A percentile compares a stretch with the other conserved stretches of the same genome.
Conservation (phyloP, 495 filamentous ascomycete species). For the Penicillium fimorum region DNA sequence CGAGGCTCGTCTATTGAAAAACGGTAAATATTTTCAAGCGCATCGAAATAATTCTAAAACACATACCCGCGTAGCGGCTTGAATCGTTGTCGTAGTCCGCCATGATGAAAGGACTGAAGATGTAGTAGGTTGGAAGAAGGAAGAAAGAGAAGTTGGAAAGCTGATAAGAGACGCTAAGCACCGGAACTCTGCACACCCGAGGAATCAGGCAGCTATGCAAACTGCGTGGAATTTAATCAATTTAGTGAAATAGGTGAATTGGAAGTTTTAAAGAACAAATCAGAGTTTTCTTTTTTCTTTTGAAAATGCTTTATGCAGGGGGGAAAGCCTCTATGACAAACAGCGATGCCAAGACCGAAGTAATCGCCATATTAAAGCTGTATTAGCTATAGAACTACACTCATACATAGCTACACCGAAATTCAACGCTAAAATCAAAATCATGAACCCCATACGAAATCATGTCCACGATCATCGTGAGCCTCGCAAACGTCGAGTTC, state of each 20-base stretch:
- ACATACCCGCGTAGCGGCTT: slow-evolving; percentile 82
- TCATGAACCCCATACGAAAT: slow-evolving; percentile 16
- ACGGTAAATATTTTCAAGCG: slow-evolving; percentile 17
- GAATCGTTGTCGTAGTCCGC: slow-evolving; percentile 83
- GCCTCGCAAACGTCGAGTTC: slow-evolving; percentile 43
- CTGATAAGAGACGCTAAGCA: slow-evolving; percentile 31
- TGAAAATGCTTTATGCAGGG: neutral
- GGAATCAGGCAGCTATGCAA: slow-evolving; percentile 9
- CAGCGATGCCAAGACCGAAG: slow-evolving; percentile 5
- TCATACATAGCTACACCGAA: neutral
- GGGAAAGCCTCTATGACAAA: neutral
- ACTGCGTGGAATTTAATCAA: neutral
- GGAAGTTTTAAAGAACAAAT: neutral
- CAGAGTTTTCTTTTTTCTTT: neutral
- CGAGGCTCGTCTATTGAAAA: slow-evolving; percentile 68
- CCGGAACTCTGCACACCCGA: slow-evolving; percentile 25
- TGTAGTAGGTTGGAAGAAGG: slow-evolving; percentile 20
- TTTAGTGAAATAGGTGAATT: neutral
- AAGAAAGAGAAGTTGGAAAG: slow-evolving; percentile 23
- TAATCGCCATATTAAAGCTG: neutral
- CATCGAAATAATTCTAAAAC: neutral
- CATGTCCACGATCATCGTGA: slow-evolving; percentile 26
- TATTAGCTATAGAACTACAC: neutral
- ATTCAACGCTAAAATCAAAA: slow-evolving; percentile 10
- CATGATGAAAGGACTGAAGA: slow-evolving; percentile 33